Percentiles rank a stretch among this genome's conserved stretches.
Conservation (phyloP, 257 asterid genomes). For the Thymus mandschuricus region DNA sequence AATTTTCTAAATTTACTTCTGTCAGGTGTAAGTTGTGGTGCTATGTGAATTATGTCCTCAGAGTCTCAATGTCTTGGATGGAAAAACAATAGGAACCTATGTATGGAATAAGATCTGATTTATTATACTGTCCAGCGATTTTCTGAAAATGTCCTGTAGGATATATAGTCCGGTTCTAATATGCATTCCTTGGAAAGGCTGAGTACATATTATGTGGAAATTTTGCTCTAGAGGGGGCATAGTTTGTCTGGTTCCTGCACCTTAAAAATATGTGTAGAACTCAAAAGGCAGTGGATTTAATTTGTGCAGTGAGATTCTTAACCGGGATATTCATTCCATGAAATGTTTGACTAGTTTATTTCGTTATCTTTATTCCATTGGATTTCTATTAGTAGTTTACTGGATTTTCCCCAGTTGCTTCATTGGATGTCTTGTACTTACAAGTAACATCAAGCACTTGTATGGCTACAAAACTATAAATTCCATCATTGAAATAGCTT, state of each 20-base stretch:
- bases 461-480: conserved; percentile 6
- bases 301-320: conserved; percentile 1
- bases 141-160: conserved; percentile 11
- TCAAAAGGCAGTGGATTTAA: background rate
- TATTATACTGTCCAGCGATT: conserved; percentile 12
- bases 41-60: conserved; percentile 18
- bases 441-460: conserved; percentile 2
- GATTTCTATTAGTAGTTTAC: conserved; percentile 1
- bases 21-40: background rate
- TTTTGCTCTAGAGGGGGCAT: background rate
- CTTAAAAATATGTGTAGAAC: background rate
- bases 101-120: background rate
- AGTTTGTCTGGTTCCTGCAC: background rate
- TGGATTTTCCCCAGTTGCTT: conserved; percentile 9
- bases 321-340: conserved; percentile 8
- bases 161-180: background rate
- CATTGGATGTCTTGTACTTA: background rate
- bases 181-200: background rate
- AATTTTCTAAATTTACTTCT: conserved; percentile 29
- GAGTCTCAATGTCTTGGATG: conserved; percentile 9
- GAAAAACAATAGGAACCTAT: conserved; percentile 13
- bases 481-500: conserved; percentile 8
- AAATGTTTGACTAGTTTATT: background rate
- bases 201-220: background rate
- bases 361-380: background rate